Base-by-base conservation (phyloP, 2,329 filamentous ascomycete species). In the Xylariaceae sp. region DNA sequence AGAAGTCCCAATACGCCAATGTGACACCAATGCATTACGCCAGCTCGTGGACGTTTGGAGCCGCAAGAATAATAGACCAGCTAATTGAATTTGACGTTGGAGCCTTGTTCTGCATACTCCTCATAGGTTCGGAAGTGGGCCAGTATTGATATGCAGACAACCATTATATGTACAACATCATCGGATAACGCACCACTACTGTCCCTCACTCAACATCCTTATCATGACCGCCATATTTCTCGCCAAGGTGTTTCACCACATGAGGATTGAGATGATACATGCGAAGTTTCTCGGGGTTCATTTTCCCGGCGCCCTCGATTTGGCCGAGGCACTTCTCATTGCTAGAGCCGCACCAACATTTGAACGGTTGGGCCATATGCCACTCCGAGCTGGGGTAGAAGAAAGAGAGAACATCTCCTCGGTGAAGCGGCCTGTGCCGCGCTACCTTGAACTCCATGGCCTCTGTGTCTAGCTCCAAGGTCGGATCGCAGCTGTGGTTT, bases 401-500 rank as follows among this genome's bases (percentile, higher is more conserved):
- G 31, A 53, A 53, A 7, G 33, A 45, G 4, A 53, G 42, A 41
- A 36, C 50, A 36, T 56, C 51, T 5, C 54, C 54, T 31, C 54
- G 50, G 13, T 45, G 46, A 1, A 54, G 42, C 17, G 47, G 45
- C 6, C 51, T 42, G 10, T 42, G 36, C 12, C 13, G 16, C 13
- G 34, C 13, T 4, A 54, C 54, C 12, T 48, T 45, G 10, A 54
- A 28, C 33, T 56, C 54, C 54, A 54, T 54, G 17, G 42, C 41
- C 31, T 46, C 45, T 48, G 48, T 56, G 14, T 56, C 54, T 38
- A 41, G 48, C 28, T 56, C 54, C 3, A 56, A 45, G 1, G 51
- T 48, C 5, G 54, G 54, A 28, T 12, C 31, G n/a, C 54, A 56
- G 38, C 51, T 51, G 44, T 56, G 51, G 39, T 54, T 54, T 38